Conservation (phyloP, 2,329 filamentous ascomycete genomes). For the Paraphoma sp. region DNA sequence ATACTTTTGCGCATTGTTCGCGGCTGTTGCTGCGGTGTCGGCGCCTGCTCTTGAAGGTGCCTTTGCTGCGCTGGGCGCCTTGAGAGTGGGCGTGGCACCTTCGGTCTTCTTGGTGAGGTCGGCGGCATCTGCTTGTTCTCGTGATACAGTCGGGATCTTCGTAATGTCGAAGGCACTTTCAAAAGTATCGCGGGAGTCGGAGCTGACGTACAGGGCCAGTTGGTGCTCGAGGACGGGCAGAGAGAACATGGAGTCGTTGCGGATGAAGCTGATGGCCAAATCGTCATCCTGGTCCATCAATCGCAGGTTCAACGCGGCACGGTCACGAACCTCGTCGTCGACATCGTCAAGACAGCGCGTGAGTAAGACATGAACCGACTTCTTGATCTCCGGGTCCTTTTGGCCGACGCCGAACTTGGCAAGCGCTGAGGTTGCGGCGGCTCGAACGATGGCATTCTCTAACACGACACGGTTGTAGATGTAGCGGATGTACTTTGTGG, state of each 20-base stretch:
- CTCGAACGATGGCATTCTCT: conserved; percentile 94
- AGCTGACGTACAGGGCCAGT: conserved; percentile 95
- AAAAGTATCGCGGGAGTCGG: conserved; percentile 86
- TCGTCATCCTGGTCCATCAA: conserved; percentile 92
- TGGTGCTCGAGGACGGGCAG: conserved; percentile 95
- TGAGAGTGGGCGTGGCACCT: conserved; percentile 88
- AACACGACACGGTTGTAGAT: conserved; percentile 99
- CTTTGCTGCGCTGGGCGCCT: conserved; percentile 87
- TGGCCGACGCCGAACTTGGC: conserved; percentile 96
- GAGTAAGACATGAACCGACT: conserved; percentile 89
- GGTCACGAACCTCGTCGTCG: conserved; percentile 96
- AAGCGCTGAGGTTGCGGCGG: conserved; percentile 91
- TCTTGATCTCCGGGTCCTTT: conserved; percentile 95
- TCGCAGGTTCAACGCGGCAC: conserved; percentile 88
- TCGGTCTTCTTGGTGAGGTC: conserved; percentile 98
- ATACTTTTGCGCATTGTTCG: conserved; percentile 85
- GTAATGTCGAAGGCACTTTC: conserved; percentile 86
- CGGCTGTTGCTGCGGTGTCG: conserved; percentile 77
- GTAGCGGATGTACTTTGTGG: conserved; percentile 98
- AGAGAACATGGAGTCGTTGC: conserved; percentile 96
- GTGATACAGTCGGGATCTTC: conserved; percentile 88
- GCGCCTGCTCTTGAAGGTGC: conserved; percentile 69
- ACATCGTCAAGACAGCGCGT: conserved; percentile 95
- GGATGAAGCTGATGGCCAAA: conserved; percentile 84
- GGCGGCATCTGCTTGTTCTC: conserved; percentile 94